Percentiles rank a stretch among this genome's conserved stretches.
These are phyloP conservation scores for Puccinellia tenuiflora DNA, from an alignment of 176 grass and related monocot species.

Conservation along the genomic window DNA sequence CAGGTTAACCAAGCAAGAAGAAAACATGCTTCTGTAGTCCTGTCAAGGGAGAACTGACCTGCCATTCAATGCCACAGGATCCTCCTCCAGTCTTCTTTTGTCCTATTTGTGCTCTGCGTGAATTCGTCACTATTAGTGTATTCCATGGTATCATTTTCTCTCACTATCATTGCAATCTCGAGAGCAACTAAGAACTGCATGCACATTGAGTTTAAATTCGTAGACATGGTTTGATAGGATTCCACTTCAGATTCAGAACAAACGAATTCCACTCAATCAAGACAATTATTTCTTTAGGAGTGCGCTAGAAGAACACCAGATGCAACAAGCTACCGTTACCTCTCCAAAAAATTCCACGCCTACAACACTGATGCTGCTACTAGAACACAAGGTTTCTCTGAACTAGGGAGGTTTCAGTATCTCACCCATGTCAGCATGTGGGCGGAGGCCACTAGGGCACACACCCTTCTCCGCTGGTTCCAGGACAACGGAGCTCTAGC, in stretches of 20 bases:
- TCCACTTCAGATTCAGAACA: background rate
- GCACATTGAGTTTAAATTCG: no score
- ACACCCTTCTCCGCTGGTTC: background rate
- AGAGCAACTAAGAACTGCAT: background rate
- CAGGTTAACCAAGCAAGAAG: background rate
- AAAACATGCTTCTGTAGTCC: background rate
- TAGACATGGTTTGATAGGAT: background rate
- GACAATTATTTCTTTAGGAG: background rate
- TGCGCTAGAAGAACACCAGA: background rate
- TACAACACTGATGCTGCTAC: background rate
- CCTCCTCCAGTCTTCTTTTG: background rate
- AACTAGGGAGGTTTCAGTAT: background rate
- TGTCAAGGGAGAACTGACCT: constrained; percentile 34
- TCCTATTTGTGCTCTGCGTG: background rate
- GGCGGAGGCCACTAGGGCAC: background rate
- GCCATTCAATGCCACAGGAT: constrained; percentile 11
- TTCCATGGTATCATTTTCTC: background rate
- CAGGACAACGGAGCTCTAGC: background rate
- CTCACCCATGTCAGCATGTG: background rate
- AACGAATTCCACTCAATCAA: background rate
- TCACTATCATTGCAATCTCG: background rate
- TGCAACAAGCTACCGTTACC: background rate
- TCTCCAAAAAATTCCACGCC: background rate
- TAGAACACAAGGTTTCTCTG: background rate
- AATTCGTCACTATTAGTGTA: background rate